A percentile compares a stretch with the other conserved stretches of the same genome.
Conservation (phyloP, 2,329 filamentous ascomycete species). For the Diplodia mutila region DNA sequence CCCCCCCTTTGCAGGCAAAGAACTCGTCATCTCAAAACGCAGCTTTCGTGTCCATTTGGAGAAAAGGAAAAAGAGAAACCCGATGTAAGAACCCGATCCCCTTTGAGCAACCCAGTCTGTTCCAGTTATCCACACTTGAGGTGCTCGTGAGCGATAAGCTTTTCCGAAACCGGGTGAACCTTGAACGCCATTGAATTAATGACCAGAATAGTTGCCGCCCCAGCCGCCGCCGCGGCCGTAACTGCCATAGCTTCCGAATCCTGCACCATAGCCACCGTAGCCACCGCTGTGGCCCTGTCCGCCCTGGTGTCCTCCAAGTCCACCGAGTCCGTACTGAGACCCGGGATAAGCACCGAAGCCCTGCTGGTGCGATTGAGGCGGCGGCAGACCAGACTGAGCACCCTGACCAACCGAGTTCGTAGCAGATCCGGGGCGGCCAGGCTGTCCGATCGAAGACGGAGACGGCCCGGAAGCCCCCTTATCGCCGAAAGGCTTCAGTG, state of each 20-base stretch:
- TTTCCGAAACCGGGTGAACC: conserved; percentile 26
- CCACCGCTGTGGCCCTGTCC: conserved; percentile 48
- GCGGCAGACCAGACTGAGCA: conserved; percentile 57
- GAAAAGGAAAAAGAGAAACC: conserved; percentile 19
- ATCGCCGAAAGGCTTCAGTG: conserved; percentile 61
- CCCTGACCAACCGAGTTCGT: conserved; percentile 59
- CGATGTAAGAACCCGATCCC: conserved; percentile 19
- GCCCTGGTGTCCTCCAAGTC: conserved; percentile 54
- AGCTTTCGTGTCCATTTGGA: conserved; percentile 23
- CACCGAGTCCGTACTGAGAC: conserved; percentile 58
- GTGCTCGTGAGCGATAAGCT: conserved; percentile 23
- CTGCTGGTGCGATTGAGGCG: conserved; percentile 61
- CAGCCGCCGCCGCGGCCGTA: conserved; percentile 53
- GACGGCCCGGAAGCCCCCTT: conserved; percentile 60
- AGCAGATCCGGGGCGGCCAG: conserved; percentile 65
- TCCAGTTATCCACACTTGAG: conserved; percentile 25
- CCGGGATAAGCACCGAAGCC: conserved; percentile 61
- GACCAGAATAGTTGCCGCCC: conserved; percentile 51
- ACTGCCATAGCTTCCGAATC: conserved; percentile 47
- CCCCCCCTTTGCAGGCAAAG: conserved; percentile 6
- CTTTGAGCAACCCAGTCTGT: conserved; percentile 18
- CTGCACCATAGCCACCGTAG: conserved; percentile 48
- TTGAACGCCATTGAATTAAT: conserved; percentile 29
- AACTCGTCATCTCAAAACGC: conserved; percentile 24
- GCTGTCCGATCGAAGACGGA: conserved; percentile 62